Conservation (phyloP, 148 eudicot genomes). For the Persicaria maculosa region DNA sequence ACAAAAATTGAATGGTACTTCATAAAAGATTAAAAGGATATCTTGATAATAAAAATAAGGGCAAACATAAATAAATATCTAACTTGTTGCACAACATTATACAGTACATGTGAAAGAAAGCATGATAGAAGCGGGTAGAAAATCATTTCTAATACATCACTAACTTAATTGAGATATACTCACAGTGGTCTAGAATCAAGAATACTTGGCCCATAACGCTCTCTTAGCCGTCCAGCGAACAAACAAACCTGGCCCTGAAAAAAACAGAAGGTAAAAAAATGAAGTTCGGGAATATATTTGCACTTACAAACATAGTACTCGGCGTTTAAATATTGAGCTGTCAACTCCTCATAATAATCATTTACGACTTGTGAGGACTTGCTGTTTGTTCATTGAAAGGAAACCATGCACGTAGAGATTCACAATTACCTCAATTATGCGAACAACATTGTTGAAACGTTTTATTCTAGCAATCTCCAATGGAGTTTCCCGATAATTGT, state of each 20-base stretch:
- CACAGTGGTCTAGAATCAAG: conserved; percentile 86
- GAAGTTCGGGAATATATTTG: neutral
- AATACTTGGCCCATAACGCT: conserved; percentile 77
- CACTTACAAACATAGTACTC: neutral
- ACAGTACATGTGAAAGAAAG: neutral
- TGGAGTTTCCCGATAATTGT: conserved; percentile 90
- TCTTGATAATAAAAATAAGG: neutral
- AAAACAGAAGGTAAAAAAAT: conserved; percentile 14
- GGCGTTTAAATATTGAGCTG: neutral
- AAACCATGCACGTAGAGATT: neutral
- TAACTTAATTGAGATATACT: conserved; percentile 23
- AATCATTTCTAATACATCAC: neutral
- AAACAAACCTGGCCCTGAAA: conserved; percentile 74
- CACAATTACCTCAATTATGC: conserved; percentile 67
- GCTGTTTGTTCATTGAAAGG: neutral
- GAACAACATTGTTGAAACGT: conserved; percentile 65
- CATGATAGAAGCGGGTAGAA: neutral
- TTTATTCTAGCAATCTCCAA: conserved; percentile 81
- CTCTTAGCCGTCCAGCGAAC: conserved; percentile 92
- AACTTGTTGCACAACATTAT: neutral
- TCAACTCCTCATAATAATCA: neutral
- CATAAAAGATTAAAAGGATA: neutral
- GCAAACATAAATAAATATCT: neutral
- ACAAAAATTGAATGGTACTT: neutral
- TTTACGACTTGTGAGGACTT: neutral